phyloP scores from a whole-genome alignment of 345 rosid genomes.

The Lenwebbia sp. region DNA sequence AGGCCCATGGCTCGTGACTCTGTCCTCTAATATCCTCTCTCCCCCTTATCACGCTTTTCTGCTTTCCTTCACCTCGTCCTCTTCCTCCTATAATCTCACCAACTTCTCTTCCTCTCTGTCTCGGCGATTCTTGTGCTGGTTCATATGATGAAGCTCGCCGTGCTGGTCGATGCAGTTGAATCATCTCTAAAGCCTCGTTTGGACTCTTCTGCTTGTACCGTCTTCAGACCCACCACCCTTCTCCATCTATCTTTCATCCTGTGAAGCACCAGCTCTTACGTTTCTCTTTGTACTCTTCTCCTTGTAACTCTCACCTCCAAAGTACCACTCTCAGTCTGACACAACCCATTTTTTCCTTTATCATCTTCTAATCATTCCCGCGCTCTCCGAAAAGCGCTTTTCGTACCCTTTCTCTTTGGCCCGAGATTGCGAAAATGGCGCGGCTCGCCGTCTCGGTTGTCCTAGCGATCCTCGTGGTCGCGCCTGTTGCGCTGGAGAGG shows the following conservation, averaged over 20 bases:
- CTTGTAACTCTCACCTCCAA: background rate
- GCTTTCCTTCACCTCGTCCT: background rate
- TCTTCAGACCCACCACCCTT: background rate
- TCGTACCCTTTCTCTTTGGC: constrained; percentile 1
- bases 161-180: background rate
- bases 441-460: background rate
- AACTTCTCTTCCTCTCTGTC: background rate
- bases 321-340: background rate
- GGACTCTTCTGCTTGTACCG: constrained; percentile 7
- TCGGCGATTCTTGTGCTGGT: background rate
- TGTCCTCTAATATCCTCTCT: background rate
- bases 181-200: background rate
- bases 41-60: background rate
- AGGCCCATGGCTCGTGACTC: background rate
- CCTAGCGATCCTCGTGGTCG: background rate
- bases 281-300: background rate
- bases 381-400: background rate
- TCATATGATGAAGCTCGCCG: background rate
- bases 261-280: background rate
- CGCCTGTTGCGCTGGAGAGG: background rate
- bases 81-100: background rate
- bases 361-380: background rate
- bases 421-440: background rate
- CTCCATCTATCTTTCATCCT: background rate
- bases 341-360: too few species aligned